Conservation (phyloP, 192 early-diverging fungal genomes). For the Linnemannia zychae region DNA sequence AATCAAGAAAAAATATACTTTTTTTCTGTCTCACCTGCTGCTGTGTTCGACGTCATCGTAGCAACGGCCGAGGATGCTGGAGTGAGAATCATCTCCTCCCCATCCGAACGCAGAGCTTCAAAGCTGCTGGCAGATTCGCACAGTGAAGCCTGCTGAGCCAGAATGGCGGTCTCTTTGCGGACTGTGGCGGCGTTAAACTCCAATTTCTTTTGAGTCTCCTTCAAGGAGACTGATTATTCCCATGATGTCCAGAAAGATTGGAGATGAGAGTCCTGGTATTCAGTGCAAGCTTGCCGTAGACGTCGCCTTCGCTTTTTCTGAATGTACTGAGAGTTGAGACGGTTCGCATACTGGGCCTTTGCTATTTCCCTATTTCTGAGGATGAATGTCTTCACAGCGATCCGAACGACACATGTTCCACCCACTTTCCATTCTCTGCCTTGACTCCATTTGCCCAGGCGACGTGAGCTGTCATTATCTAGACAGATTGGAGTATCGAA, state of each 20-base stretch:
- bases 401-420: slow-evolving; percentile 24
- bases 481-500: background rate
- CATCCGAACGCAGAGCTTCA: background rate
- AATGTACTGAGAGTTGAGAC: background rate
- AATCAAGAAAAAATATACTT: no score
- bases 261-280: slow-evolving; percentile 7
- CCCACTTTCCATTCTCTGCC: background rate
- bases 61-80: background rate
- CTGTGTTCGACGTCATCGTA: background rate
- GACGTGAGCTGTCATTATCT: slow-evolving; percentile 11
- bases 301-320: background rate
- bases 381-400: slow-evolving; percentile 21
- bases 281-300: background rate
- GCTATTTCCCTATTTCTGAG: background rate
- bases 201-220: slow-evolving; percentile 15
- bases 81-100: background rate
- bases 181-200: background rate
- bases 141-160: slow-evolving; percentile 8
- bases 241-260: slow-evolving; percentile 11
- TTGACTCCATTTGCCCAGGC: slow-evolving; percentile 20
- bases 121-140: background rate
- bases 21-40: no score
- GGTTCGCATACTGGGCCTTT: slow-evolving; percentile 3
- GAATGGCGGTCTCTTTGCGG: slow-evolving; percentile 4
- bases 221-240: background rate